These are phyloP conservation scores for Solanum neorickii DNA, from an alignment of 257 asterid genomes.

Conservation along the genomic window DNA sequence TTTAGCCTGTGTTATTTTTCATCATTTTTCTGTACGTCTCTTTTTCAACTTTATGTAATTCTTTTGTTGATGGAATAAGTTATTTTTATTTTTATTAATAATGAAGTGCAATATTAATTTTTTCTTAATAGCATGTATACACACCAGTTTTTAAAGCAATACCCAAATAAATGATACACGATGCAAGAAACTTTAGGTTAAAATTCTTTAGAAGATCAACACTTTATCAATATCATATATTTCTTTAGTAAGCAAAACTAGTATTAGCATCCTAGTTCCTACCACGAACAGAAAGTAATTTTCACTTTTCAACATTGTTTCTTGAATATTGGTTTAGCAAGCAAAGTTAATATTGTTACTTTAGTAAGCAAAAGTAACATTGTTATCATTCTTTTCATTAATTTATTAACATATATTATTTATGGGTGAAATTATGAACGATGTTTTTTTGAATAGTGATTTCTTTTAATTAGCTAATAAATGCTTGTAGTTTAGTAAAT, in stretches of 20 bases:
- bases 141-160: background rate
- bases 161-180: background rate
- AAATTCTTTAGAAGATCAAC: background rate
- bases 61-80: background rate
- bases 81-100: too few species aligned
- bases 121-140: background rate
- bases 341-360: background rate
- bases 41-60: background rate
- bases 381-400: background rate
- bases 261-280: background rate
- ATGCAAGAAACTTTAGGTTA: background rate
- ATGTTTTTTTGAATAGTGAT: background rate
- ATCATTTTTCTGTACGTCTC: background rate
- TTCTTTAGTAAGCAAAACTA: background rate
- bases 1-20: background rate
- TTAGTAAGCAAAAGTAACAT: background rate
- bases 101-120: background rate
- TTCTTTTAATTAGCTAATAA: background rate
- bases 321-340: background rate
- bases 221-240: background rate
- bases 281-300: background rate
- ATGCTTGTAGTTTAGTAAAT: background rate
- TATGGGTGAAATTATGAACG: background rate
- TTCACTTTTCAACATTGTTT: too few species aligned
- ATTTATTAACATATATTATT: too few species aligned